Evolutionary conservation across 331 rosid species (phyloP), one percentile per base, ranked within the genome.

Genomic region (Pyracantha coccinea): DNA sequence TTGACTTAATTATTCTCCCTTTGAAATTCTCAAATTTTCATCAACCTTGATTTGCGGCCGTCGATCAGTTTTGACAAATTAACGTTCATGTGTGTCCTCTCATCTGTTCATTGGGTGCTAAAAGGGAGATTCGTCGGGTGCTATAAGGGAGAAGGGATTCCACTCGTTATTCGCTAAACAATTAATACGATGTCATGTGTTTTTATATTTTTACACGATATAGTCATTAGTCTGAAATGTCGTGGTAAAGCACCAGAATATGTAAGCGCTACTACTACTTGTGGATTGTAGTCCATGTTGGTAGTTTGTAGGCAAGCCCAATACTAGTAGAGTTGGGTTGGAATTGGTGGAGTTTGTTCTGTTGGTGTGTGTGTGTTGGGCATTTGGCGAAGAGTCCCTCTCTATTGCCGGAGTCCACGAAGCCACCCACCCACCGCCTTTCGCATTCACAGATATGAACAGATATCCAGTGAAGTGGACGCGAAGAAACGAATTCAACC

Each of bases 391-490:
- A 81, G 72, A 64, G 85, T 84, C 88, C 44, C 76, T 60, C 29
- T 84, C 81, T 14, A 27, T 41, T 71, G 80, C 76, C 72, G 17
- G 68, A 33, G 55, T 25, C 70, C 75, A 55, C 15, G 69, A 16
- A 32, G 47, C 31, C 44, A 58, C 21, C 79, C 78, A 77, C 80
- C 91, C 87, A 82, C 90, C 93, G 81, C 82, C 81, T 83, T 80
- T 72, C 50, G n/a, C 75, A 47, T 74, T 71, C 73, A 74, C 78
- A 77, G 8, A 68, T 55, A 63, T 50, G 50, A 80, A 88, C 91
- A 83, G 91, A 89, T 83, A 84, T 91, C 88, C 68, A 87, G 97
- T 91, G 98, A 88, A 93, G 98, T 93, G 96, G 86, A 93, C 88
- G 96, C 96, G 83, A 93, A 91, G 98, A 87, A 93, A 93, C 84